Evolutionary conservation across 768 basidiomycete species (phyloP).

Genomic region (Saitozyma sp.): DNA sequence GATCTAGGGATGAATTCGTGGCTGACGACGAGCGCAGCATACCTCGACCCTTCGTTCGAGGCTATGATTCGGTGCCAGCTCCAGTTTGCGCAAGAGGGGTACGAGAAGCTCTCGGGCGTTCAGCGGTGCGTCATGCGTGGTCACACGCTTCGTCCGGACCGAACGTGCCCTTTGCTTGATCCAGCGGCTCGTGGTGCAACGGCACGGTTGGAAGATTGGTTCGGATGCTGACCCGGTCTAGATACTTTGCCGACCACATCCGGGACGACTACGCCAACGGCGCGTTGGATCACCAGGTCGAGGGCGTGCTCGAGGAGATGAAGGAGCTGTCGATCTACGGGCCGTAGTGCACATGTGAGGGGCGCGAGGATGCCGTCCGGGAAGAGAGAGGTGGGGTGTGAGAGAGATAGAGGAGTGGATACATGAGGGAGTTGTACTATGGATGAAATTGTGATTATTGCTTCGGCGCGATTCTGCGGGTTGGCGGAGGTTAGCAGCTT

Average conservation of each 20-base stretch:
- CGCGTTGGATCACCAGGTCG: constrained; percentile 95
- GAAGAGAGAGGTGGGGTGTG: no score
- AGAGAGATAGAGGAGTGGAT: no score
- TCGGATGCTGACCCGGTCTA: constrained; percentile 41
- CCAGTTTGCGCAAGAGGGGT: constrained; percentile 96
- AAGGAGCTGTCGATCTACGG: constrained; percentile 92
- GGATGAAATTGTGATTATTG: no score
- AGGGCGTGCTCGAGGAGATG: constrained; percentile 96
- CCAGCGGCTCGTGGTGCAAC: background rate
- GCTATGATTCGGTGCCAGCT: constrained; percentile 94
- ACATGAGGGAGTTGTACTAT: constrained; percentile 2
- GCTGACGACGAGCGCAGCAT: constrained; percentile 56
- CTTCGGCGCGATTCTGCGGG: no score
- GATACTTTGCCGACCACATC: constrained; percentile 85
- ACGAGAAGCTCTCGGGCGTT: constrained; percentile 92
- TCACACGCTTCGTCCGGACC: no score
- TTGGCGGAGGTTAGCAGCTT: no score
- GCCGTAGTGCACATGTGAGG: constrained; percentile 13
- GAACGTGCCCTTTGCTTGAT: background rate
- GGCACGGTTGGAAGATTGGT: background rate
- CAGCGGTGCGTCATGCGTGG: constrained; percentile 63
- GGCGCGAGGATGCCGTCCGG: background rate
- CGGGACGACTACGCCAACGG: constrained; percentile 97
- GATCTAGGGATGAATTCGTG: background rate
- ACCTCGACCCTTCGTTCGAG: constrained; percentile 97